Evolutionary conservation across 2,329 filamentous ascomycete genomes (phyloP).

Genomic region (Thelonectria rubi): DNA sequence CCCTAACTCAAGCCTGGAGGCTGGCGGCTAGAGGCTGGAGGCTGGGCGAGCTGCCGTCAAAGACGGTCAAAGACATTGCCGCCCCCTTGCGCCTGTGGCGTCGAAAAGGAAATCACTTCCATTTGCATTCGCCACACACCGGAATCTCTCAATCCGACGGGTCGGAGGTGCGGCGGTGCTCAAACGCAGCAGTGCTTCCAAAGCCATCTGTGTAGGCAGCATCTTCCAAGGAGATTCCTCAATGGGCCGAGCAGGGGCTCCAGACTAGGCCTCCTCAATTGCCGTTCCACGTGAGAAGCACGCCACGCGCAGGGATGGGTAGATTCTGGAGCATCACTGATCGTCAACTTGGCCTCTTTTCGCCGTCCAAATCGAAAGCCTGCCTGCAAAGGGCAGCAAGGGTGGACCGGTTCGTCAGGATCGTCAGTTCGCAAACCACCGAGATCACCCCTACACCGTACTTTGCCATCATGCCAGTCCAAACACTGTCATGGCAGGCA

Average conservation of each 20-base stretch:
- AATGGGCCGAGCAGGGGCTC: slow-evolving; percentile 24
- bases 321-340: slow-evolving; percentile 19
- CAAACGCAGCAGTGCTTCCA: background rate
- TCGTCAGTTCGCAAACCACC: background rate
- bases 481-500: slow-evolving; percentile 2
- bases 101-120: slow-evolving; percentile 4
- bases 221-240: slow-evolving; percentile 11
- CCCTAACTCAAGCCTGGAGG: background rate
- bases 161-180: background rate
- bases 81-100: slow-evolving; percentile 1
- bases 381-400: slow-evolving; percentile 15
- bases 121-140: slow-evolving; percentile 15
- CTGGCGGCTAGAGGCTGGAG: too few relatives aligned
- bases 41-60: background rate
- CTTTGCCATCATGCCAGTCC: slow-evolving; percentile 16
- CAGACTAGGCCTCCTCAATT: slow-evolving; percentile 26
- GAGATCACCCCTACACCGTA: slow-evolving; percentile 20
- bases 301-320: slow-evolving; percentile 28
- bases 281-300: slow-evolving; percentile 31
- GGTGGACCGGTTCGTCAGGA: slow-evolving; percentile 15
- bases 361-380: slow-evolving; percentile 8
- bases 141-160: slow-evolving; percentile 2
- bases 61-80: background rate
- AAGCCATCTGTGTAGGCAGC: slow-evolving; percentile 5
- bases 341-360: slow-evolving; percentile 22